Conservation (phyloP, 768 basidiomycete genomes). For the Gloeostereum incarnatum region DNA sequence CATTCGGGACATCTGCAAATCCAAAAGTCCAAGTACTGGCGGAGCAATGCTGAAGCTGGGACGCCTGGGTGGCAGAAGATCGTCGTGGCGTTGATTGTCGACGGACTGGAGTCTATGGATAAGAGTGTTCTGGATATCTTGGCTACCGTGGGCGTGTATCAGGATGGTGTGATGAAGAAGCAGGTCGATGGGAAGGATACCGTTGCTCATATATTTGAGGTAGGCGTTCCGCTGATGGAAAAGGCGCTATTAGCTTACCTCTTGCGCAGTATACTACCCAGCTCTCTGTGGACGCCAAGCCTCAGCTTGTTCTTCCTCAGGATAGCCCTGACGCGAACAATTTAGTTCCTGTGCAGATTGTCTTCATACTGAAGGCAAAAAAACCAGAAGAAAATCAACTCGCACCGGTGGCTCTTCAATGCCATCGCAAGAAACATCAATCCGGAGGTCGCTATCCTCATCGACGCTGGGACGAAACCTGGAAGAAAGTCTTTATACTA, state of each 20-base stretch:
- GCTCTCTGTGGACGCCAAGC: slow-evolving; percentile 57
- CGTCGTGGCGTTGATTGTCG: slow-evolving; percentile 51
- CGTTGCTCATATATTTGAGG: slow-evolving; percentile 68
- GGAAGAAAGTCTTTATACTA: slow-evolving; percentile 70
- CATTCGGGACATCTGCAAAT: slow-evolving; percentile 69
- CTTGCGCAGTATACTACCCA: slow-evolving; percentile 57
- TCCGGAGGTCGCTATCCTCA: slow-evolving; percentile 59
- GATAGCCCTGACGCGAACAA: slow-evolving; percentile 58
- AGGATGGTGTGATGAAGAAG: slow-evolving; percentile 66
- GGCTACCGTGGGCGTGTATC: slow-evolving; percentile 60
- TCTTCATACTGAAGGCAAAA: slow-evolving; percentile 58
- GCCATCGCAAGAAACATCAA: slow-evolving; percentile 50
- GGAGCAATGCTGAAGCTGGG: slow-evolving; percentile 45
- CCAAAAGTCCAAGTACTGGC: slow-evolving; percentile 66
- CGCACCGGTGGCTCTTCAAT: slow-evolving; percentile 65
- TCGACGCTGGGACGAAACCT: slow-evolving; percentile 72
- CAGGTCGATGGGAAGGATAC: slow-evolving; percentile 53
- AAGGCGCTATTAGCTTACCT: slow-evolving; percentile 2
- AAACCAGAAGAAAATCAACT: slow-evolving; percentile 66
- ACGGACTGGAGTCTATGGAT: slow-evolving; percentile 67
- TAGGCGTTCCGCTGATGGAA: slow-evolving; percentile 12
- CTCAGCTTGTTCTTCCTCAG: slow-evolving; percentile 58
- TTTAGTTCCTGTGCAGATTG: slow-evolving; percentile 58
- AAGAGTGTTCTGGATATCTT: slow-evolving; percentile 57
- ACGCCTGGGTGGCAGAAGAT: slow-evolving; percentile 60